Conservation (phyloP, 768 basidiomycete genomes). For the Rhizopogon vinicolor region DNA sequence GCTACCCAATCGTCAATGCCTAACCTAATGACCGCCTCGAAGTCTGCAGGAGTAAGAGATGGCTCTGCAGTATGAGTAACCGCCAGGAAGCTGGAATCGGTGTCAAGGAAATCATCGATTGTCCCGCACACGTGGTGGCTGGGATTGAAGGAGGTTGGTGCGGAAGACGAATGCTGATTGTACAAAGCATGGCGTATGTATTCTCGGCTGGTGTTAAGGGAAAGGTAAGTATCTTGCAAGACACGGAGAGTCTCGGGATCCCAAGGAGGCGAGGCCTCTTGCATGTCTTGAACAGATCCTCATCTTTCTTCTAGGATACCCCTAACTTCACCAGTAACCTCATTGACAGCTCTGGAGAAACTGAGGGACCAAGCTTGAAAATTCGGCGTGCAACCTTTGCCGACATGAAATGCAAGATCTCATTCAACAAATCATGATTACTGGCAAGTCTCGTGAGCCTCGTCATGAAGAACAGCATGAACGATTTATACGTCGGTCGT, state of each 20-base stretch:
- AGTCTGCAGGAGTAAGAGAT: constrained; percentile 26
- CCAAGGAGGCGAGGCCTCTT: constrained; percentile 26
- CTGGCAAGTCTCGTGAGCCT: constrained; percentile 7
- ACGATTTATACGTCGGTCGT: constrained; percentile 23
- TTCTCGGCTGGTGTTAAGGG: constrained; percentile 23
- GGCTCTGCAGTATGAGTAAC: constrained; percentile 9
- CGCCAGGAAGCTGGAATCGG: constrained; percentile 7
- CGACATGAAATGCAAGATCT: constrained; percentile 32
- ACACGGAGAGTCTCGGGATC: constrained; percentile 22
- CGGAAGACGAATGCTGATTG: not conserved
- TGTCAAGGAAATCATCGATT: constrained; percentile 15
- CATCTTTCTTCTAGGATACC: constrained; percentile 29
- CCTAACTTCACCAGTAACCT: constrained; percentile 13
- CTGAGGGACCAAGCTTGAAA: constrained; percentile 27
- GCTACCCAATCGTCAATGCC: constrained; percentile 31
- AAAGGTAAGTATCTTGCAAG: constrained; percentile 26
- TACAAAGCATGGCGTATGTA: constrained; percentile 23
- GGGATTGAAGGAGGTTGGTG: not conserved
- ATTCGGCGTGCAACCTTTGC: constrained; percentile 34
- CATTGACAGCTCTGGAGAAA: constrained; percentile 13
- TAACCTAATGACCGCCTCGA: constrained; percentile 29
- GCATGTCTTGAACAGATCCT: constrained; percentile 23
- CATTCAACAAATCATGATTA: constrained; percentile 14
- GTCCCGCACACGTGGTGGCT: constrained; percentile 4
- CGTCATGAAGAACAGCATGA: constrained; percentile 28